Conservation (phyloP, 2,329 filamentous ascomycete species). For the Biscogniauxia mediterranea region DNA sequence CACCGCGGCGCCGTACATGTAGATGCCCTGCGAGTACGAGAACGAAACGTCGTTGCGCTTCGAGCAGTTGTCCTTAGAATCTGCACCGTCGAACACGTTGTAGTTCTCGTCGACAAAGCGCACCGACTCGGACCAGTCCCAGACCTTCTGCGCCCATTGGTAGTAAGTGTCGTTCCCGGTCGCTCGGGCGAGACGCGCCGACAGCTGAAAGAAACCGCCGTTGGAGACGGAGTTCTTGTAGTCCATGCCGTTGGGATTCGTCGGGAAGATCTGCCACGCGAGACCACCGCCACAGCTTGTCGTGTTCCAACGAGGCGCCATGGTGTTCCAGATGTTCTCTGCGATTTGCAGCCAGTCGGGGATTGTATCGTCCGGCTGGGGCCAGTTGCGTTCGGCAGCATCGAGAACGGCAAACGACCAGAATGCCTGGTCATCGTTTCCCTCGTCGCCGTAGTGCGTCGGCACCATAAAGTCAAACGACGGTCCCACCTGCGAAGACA, state of each 20-base stretch:
- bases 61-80: constrained; percentile 52
- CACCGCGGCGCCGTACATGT: constrained; percentile 62
- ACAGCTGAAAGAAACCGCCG: constrained; percentile 79
- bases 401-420: constrained; percentile 68
- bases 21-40: constrained; percentile 65
- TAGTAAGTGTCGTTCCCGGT: constrained; percentile 65
- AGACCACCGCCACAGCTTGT: constrained; percentile 68
- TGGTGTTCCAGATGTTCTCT: constrained; percentile 70
- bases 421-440: constrained; percentile 74
- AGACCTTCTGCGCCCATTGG: constrained; percentile 66
- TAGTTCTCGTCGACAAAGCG: constrained; percentile 56
- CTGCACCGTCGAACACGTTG: constrained; percentile 63
- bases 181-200: constrained; percentile 69
- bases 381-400: constrained; percentile 67
- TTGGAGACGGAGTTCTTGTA: constrained; percentile 85
- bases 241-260: constrained; percentile 70
- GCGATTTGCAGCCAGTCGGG: constrained; percentile 67
- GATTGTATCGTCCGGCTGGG: constrained; percentile 53
- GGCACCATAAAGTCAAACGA: constrained; percentile 60
- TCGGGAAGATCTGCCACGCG: constrained; percentile 77
- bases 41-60: constrained; percentile 55
- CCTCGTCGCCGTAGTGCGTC: constrained; percentile 56
- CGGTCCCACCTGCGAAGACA: constrained; percentile 57
- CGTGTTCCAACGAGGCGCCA: constrained; percentile 68
- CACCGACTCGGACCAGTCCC: constrained; percentile 59